A percentile compares a stretch with the other conserved stretches of the same genome.
Evolutionary conservation across 2,329 filamentous ascomycete species (phyloP).

Genomic region (Didymella pomorum): DNA sequence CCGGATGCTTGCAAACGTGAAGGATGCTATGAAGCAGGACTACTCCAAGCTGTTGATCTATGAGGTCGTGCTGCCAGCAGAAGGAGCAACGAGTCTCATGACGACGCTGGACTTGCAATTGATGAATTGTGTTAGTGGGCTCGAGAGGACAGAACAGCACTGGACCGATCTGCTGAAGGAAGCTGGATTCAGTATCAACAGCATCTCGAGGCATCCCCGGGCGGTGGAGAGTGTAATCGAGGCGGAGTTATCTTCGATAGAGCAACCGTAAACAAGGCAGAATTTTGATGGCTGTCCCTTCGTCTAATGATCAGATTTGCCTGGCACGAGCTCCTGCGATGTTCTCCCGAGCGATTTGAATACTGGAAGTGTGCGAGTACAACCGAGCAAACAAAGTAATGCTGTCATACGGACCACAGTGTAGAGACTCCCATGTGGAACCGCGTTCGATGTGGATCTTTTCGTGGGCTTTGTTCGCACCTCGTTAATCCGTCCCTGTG

Average conservation of each 20-base stretch:
- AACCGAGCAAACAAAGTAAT: no score
- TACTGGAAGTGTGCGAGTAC: not conserved
- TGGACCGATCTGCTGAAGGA: slow-evolving; percentile 9
- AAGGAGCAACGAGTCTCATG: slow-evolving; percentile 20
- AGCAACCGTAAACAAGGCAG: not conserved
- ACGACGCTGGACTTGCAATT: slow-evolving; percentile 16
- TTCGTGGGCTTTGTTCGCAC: no score
- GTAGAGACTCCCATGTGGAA: no score
- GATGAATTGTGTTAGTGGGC: slow-evolving; percentile 19
- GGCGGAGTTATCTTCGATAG: slow-evolving; percentile 3
- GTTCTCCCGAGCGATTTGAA: not conserved
- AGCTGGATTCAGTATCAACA: slow-evolving; percentile 13
- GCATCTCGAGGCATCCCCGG: slow-evolving; percentile 14
- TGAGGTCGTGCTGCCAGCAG: slow-evolving; percentile 17
- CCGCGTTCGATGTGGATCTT: no score
- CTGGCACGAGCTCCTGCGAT: not conserved
- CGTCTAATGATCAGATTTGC: not conserved
- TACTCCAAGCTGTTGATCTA: slow-evolving; percentile 22
- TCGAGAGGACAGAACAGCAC: slow-evolving; percentile 21
- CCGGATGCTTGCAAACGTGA: slow-evolving; percentile 23
- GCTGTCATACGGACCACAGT: no score
- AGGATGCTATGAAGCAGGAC: slow-evolving; percentile 21
- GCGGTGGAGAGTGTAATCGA: slow-evolving; percentile 21
- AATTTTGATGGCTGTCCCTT: not conserved
- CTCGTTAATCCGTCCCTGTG: not conserved